phyloP scores from a whole-genome alignment of 1,139 yeast genomes.

The Yamadazyma epiphylla region DNA sequence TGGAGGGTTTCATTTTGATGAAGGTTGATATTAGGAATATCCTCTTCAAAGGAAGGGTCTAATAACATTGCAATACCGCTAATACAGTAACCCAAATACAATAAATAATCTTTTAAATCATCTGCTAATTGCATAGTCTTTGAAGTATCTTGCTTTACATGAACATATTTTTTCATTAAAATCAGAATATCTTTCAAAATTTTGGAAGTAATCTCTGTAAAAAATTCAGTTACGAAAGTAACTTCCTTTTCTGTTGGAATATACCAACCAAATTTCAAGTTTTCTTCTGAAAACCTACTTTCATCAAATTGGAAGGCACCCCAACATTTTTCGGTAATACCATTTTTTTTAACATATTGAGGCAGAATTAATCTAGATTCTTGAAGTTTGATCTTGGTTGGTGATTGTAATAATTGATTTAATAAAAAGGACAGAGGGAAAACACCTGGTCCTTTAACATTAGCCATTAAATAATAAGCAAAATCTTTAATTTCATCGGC shows the following conservation, averaged over 20 bases:
- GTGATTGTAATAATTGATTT: constrained; percentile 63
- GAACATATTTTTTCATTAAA: constrained; percentile 27
- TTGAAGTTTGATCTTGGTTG: constrained; percentile 55
- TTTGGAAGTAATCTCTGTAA: constrained; percentile 46
- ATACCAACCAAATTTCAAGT: constrained; percentile 70
- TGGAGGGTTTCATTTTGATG: constrained; percentile 34
- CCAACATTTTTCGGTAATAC: constrained; percentile 58
- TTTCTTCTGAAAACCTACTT: constrained; percentile 33
- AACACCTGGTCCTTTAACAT: constrained; percentile 64
- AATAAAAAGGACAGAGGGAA: constrained; percentile 48
- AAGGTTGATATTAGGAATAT: constrained; percentile 34
- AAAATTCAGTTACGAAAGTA: constrained; percentile 57
- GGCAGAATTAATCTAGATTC: constrained; percentile 56
- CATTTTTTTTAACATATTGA: constrained; percentile 21
- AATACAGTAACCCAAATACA: constrained; percentile 55
- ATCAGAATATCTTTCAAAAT: constrained; percentile 41
- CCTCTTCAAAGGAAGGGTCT: constrained; percentile 61
- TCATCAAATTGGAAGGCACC: constrained; percentile 64
- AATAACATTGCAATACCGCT: constrained; percentile 76
- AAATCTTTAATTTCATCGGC: constrained; percentile 47
- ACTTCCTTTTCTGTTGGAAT: constrained; percentile 58
- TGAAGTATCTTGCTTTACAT: constrained; percentile 14
- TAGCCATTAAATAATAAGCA: constrained; percentile 48
- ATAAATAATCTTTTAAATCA: constrained; percentile 51
- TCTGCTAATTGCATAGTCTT: constrained; percentile 33